Percentiles rank a stretch among this genome's conserved stretches.
These are phyloP conservation scores for Lactarius evosmus DNA, from an alignment of 768 basidiomycete genomes.

Conservation along the genomic window DNA sequence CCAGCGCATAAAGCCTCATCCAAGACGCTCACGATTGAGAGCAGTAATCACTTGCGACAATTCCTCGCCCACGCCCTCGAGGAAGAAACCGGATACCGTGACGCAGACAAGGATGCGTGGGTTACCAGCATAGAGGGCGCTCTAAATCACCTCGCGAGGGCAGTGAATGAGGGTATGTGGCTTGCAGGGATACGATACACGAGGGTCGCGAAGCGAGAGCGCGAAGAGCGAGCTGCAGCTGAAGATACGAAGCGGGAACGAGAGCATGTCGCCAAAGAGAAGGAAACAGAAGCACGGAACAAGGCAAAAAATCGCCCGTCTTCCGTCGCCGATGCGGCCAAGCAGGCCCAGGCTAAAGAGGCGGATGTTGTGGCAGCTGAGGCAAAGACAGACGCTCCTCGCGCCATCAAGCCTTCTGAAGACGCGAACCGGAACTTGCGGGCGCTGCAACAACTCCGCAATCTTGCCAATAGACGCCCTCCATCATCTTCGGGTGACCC, in stretches of 20 bases:
- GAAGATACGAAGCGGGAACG: conserved; percentile 14
- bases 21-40: conserved; percentile 20
- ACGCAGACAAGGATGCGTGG: conserved; percentile 21
- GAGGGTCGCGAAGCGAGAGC: conserved; percentile 9
- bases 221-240: conserved; percentile 1
- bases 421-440: conserved; percentile 21
- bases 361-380: background rate
- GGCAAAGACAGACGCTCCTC: conserved; percentile 6
- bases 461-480: conserved; percentile 31
- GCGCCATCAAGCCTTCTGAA: conserved; percentile 8
- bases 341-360: conserved; percentile 16
- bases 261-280: conserved; percentile 20
- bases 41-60: conserved; percentile 12
- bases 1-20: background rate
- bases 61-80: conserved; percentile 15
- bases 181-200: conserved; percentile 18
- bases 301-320: conserved; percentile 14
- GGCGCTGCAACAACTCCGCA: conserved; percentile 33
- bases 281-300: conserved; percentile 16
- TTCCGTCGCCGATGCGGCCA: background rate
- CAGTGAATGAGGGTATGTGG: conserved; percentile 17
- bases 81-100: conserved; percentile 21
- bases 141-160: conserved; percentile 19
- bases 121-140: conserved; percentile 12
- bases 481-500: conserved; percentile 30